Conservation (phyloP, 2,329 filamentous ascomycete species). For the Aphanocladium album region DNA sequence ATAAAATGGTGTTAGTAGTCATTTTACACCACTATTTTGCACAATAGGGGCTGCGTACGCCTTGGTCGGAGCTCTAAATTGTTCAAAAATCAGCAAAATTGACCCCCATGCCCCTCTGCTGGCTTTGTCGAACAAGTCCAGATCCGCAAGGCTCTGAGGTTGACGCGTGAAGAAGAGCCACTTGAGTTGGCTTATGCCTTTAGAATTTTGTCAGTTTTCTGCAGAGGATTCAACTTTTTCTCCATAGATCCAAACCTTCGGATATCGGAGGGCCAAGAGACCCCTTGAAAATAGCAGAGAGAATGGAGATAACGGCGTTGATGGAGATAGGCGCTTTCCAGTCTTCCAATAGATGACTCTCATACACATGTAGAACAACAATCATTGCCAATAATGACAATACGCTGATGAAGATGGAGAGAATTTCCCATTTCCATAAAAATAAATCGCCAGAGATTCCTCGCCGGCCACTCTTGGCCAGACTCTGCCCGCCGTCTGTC, state of each 20-base stretch:
- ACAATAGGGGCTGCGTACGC: too few relatives aligned
- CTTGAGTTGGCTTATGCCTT: slow-evolving; percentile 1
- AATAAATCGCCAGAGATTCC: too few relatives aligned
- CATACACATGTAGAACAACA: not conserved
- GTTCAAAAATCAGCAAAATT: not conserved
- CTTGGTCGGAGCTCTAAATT: too few relatives aligned
- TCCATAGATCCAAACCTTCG: not conserved
- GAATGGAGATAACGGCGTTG: not conserved
- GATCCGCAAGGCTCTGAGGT: not conserved
- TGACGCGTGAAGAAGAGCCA: not conserved
- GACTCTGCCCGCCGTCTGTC: too few relatives aligned
- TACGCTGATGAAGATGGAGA: not conserved
- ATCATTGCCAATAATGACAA: not conserved
- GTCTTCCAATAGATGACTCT: not conserved
- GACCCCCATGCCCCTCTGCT: not conserved
- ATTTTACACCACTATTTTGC: too few relatives aligned
- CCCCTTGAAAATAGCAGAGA: not conserved
- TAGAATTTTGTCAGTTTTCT: not conserved
- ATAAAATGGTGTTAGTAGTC: too few relatives aligned
- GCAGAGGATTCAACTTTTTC: not conserved
- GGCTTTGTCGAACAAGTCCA: not conserved
- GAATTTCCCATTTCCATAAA: not conserved
- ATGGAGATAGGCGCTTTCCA: not conserved
- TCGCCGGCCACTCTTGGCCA: too few relatives aligned
- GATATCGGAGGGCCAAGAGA: not conserved